Percentiles rank a stretch among this genome's conserved stretches.
phyloP scores from a whole-genome alignment of 306 rosid species.

The Cucurbita ficifolia region DNA sequence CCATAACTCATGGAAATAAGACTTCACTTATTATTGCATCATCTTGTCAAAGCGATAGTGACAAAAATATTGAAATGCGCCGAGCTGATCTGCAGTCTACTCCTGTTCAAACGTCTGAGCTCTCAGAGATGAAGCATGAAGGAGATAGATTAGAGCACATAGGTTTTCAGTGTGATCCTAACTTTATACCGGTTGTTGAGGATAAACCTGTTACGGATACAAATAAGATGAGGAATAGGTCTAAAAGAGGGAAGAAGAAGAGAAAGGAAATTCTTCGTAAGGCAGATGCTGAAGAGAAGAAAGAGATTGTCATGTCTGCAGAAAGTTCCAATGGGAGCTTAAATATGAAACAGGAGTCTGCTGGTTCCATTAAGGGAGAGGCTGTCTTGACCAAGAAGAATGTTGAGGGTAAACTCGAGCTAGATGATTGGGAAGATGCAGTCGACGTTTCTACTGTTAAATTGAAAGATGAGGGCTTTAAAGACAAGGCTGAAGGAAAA shows the following conservation, averaged over 20 bases:
- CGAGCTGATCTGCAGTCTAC: constrained; percentile 22
- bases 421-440: constrained; percentile 93
- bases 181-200: constrained; percentile 18
- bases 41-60: constrained; percentile 19
- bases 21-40: constrained; percentile 4
- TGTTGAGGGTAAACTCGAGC: constrained; percentile 34
- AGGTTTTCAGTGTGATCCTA: constrained; percentile 11
- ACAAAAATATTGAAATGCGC: constrained; percentile 10
- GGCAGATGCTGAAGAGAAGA: constrained; percentile 92
- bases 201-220: constrained; percentile 37
- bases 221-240: constrained; percentile 26
- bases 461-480: constrained; percentile 28
- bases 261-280: constrained; percentile 47
- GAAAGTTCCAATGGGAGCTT: constrained; percentile 16
- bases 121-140: constrained; percentile 21
- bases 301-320: constrained; percentile 24
- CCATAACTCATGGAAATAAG: constrained; percentile 8
- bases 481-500: constrained; percentile 1
- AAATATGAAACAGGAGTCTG: constrained; percentile 24
- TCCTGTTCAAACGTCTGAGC: constrained; percentile 10
- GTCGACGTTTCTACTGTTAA: constrained; percentile 56
- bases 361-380: constrained; percentile 23
- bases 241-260: constrained; percentile 38
- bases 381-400: constrained; percentile 6
- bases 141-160: constrained; percentile 27